phyloP scores from a whole-genome alignment of 2,329 filamentous ascomycete species.

The Calycina herbarum region DNA sequence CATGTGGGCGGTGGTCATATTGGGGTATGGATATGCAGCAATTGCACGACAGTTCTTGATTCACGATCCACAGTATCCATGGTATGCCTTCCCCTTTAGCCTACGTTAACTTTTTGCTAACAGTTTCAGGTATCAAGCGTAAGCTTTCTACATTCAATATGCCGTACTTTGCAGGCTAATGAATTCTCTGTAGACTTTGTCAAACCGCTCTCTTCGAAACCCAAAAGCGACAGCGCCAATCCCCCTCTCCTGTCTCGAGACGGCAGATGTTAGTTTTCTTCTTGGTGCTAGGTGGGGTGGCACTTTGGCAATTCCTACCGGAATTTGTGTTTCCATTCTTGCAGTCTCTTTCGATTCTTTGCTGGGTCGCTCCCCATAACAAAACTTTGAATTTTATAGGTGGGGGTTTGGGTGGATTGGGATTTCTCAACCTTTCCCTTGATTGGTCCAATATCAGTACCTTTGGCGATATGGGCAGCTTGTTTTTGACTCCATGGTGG shows the following conservation, averaged over 20 bases:
- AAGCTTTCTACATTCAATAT: neutral
- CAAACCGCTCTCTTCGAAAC: constrained; percentile 61
- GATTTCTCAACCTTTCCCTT: constrained; percentile 58
- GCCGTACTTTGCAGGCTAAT: neutral
- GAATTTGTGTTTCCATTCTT: constrained; percentile 61
- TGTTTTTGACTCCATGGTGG: constrained; percentile 59
- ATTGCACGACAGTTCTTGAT: constrained; percentile 57
- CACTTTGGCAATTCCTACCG: constrained; percentile 61
- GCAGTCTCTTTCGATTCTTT: constrained; percentile 60
- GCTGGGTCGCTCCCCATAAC: constrained; percentile 62
- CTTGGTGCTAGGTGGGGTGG: constrained; percentile 50
- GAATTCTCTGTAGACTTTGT: constrained; percentile 38
- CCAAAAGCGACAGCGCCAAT: constrained; percentile 51
- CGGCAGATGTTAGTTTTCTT: constrained; percentile 61
- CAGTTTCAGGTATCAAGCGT: constrained; percentile 26
- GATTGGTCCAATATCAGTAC: constrained; percentile 63
- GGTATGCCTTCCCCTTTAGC: constrained; percentile 37
- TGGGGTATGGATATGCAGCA: constrained; percentile 59
- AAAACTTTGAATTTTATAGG: constrained; percentile 60
- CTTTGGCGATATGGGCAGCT: constrained; percentile 42
- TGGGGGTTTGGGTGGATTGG: constrained; percentile 61
- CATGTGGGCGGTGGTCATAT: constrained; percentile 59
- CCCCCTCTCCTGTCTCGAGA: constrained; percentile 48
- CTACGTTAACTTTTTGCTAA: constrained; percentile 15
- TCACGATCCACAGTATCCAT: constrained; percentile 57